A percentile compares a stretch with the other conserved stretches of the same genome.
These are phyloP conservation scores for Mortierella sp. DNA, from an alignment of 371 early-diverging fungal species.

Conservation along the genomic window DNA sequence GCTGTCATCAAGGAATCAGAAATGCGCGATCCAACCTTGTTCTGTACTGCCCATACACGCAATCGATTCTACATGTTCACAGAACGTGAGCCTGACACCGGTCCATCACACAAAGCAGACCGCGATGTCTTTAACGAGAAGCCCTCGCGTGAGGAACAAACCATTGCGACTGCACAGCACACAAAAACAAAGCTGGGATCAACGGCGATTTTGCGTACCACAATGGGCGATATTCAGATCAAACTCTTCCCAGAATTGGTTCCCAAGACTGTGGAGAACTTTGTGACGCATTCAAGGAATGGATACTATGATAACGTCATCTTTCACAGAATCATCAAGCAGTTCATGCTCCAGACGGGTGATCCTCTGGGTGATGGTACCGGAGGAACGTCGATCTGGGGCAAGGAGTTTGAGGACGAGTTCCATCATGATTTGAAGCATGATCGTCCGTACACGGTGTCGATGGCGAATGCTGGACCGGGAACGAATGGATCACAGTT, in stretches of 20 bases:
- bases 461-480: slow-evolving; percentile 99
- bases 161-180: slow-evolving; percentile 79
- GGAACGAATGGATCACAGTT: slow-evolving; percentile 96
- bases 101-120: slow-evolving; percentile 69
- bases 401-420: slow-evolving; percentile 96
- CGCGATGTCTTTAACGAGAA: slow-evolving; percentile 98
- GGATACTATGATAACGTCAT: slow-evolving; percentile 80
- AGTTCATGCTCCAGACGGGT: slow-evolving; percentile 93
- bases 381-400: slow-evolving; percentile 97
- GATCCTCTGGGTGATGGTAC: slow-evolving; percentile 93
- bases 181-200: slow-evolving; percentile 71
- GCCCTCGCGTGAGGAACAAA: slow-evolving; percentile 95
- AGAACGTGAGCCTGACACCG: slow-evolving; percentile 82
- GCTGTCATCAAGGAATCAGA: slow-evolving; percentile 79
- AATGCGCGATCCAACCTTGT: slow-evolving; percentile 85
- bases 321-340: slow-evolving; percentile 94
- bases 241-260: slow-evolving; percentile 87
- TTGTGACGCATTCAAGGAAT: slow-evolving; percentile 83
- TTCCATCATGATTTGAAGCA: slow-evolving; percentile 83
- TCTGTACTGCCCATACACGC: slow-evolving; percentile 89
- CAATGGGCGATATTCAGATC: slow-evolving; percentile 87
- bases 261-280: slow-evolving; percentile 95
- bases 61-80: slow-evolving; percentile 96
- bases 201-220: slow-evolving; percentile 87
- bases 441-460: slow-evolving; percentile 90